Percentiles rank a stretch among this genome's conserved stretches.
Evolutionary conservation across 2,329 filamentous ascomycete genomes (phyloP).

Genomic region (Calonectria crousiana): DNA sequence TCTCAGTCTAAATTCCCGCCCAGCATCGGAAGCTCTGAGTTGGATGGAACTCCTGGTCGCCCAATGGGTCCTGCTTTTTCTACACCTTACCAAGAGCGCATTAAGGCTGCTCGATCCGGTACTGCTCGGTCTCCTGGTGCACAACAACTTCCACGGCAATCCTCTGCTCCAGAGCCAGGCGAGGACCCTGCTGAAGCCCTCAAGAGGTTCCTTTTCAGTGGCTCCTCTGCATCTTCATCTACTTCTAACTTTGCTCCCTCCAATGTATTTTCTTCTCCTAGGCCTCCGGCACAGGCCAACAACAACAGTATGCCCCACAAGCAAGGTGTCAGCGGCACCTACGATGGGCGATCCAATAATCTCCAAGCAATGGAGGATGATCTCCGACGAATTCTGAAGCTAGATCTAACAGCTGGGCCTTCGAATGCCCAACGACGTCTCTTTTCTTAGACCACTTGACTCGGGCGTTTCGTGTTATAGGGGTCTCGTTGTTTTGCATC

Average conservation of each 20-base stretch:
- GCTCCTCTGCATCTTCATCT: slow-evolving; percentile 42
- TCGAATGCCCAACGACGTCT: slow-evolving; percentile 39
- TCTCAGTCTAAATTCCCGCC: slow-evolving; percentile 37
- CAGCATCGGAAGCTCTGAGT: slow-evolving; percentile 60
- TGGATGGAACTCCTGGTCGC: slow-evolving; percentile 69
- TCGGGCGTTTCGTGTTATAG: slow-evolving; percentile 32
- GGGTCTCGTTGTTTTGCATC: slow-evolving; percentile 35
- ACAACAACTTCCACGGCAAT: slow-evolving; percentile 28
- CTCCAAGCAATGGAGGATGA: slow-evolving; percentile 65
- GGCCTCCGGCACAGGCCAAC: slow-evolving; percentile 31
- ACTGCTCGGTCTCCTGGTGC: slow-evolving; percentile 39
- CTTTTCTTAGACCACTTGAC: slow-evolving; percentile 39
- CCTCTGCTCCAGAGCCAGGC: slow-evolving; percentile 32
- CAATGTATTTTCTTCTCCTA: slow-evolving; percentile 36
- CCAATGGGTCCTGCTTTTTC: slow-evolving; percentile 76
- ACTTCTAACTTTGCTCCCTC: slow-evolving; percentile 26
- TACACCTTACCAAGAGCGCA: slow-evolving; percentile 73
- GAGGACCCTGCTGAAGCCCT: slow-evolving; percentile 60
- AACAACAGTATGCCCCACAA: slow-evolving; percentile 25
- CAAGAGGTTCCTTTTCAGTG: slow-evolving; percentile 68
- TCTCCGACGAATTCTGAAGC: slow-evolving; percentile 65
- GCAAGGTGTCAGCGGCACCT: not conserved
- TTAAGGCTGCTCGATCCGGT: slow-evolving; percentile 63
- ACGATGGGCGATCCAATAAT: slow-evolving; percentile 44
- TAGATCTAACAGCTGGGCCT: slow-evolving; percentile 48